Base-by-base conservation (phyloP, 306 rosid species). In the Fragaria iinumae region DNA sequence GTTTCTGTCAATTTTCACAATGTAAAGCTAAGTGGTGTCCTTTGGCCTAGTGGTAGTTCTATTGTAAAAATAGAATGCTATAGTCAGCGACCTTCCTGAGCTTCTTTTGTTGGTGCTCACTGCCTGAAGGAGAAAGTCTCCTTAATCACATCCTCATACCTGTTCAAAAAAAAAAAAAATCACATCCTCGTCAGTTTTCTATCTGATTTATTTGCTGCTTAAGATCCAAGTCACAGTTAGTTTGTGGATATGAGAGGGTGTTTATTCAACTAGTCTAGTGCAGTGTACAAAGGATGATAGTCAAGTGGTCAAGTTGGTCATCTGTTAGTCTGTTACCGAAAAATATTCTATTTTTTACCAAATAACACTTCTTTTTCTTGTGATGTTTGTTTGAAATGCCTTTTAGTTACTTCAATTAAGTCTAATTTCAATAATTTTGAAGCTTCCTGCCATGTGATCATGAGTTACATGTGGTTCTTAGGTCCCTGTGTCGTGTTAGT, bases 401-500 rank as follows among this genome's bases (percentile, higher is more conserved):
- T 5, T 32, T 5, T 62, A 6, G 38, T 62, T 14, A 2, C 57
- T 45, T 47, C 16, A 25, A 1, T 48, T 47, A 11, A 43, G 63
- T 57, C 29, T 57, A 59, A 64, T 32, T 34, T 10, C 17, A 36
- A 6, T 32, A 3, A 0, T 6, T 25, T 6, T 64, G 16, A 64
- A 64, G 11, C 44, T 64, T 64, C 67, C 49, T 69, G 69, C 18
- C 32, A 60, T 62, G 23, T 36, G 27, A 39, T 63, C 25, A 17
- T 38, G 29, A 62, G 25, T 78, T 14, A 45, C 36, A 45, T 78
- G 11, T 74, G 50, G 60, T 47, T 75, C 74, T 25, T 69, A 93
- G 96, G 79, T 81, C 80, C 73, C 75, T 81, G 52, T 82, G 88
- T 79, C 80, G 82, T 82, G 77, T 83, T 76, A 72, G 83, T 2